These are phyloP conservation scores for Dendryphion nanum DNA, from an alignment of 2,329 filamentous ascomycete species.

Conservation along the genomic window DNA sequence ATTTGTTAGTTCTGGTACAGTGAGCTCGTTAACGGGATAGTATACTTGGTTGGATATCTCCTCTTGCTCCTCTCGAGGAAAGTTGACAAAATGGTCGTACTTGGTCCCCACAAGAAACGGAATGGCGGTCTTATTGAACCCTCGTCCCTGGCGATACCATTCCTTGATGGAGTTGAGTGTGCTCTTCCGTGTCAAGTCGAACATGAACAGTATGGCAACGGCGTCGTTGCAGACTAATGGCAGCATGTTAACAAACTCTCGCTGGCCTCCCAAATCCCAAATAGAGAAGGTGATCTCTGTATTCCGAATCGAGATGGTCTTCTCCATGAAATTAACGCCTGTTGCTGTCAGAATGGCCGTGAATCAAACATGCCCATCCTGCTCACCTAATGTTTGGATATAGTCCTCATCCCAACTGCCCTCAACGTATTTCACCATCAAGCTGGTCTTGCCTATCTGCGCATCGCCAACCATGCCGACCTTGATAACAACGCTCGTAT, in stretches of 20 bases:
- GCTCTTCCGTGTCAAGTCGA: constrained; percentile 95
- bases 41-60: constrained; percentile 93
- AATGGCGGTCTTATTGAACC: constrained; percentile 99
- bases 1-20: constrained; percentile 22
- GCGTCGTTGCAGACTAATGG: constrained; percentile 99
- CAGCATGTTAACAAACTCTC: constrained; percentile 99
- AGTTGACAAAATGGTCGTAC: constrained; percentile 99
- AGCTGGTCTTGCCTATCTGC: constrained; percentile 96
- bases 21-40: no score
- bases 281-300: constrained; percentile 99
- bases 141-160: constrained; percentile 96
- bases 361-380: background rate
- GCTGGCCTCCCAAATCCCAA: constrained; percentile 96
- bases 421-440: constrained; percentile 99
- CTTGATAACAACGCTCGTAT: constrained; percentile 86
- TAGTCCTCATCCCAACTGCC: constrained; percentile 99
- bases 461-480: constrained; percentile 99
- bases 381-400: constrained; percentile 85
- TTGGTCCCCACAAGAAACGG: constrained; percentile 96
- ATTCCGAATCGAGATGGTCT: constrained; percentile 98
- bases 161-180: constrained; percentile 99
- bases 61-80: constrained; percentile 94
- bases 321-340: constrained; percentile 99
- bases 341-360: constrained; percentile 15
- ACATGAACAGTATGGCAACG: constrained; percentile 99